Base-by-base conservation (phyloP, 495 filamentous ascomycete genomes). In the Penicilliopsis zonata region DNA sequence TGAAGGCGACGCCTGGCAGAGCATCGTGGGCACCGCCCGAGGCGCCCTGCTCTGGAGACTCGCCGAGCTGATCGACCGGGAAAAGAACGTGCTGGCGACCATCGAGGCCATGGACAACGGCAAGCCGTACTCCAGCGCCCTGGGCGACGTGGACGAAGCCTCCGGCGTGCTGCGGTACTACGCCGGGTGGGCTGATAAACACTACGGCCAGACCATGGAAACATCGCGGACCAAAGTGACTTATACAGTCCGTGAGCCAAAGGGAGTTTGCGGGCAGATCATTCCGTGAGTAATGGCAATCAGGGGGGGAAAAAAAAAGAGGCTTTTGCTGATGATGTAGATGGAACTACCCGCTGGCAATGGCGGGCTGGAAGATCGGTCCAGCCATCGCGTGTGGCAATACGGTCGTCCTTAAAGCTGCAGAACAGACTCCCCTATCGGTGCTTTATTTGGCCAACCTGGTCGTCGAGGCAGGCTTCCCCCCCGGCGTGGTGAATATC, bases 361-460 rank as follows among this genome's bases (percentile, higher is more conserved):
- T 93, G 85, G 81, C 82, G 3, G 79, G 83, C 5, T 93, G 86
- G 86, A 94, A 94, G 50, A 59, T 94, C 1, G 86, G 82, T 10
- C 83, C 83, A 6, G 83, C 84, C 12, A 64, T 90, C 17, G 77
- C 78, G 36, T 80, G 75, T 38, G 84, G 86, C 9, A 94, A 94
- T 50, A 87, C 82, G 1, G 54, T 93, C 28, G 76, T 94, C 3
- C 56, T 94, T 22, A 94, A 94, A 56, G 70, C 85, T 12, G 86
- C 86, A 1, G 86, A 94, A 55, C 86, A 94, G 53, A 90, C 86
- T 1, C 86, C 86, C 0, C 67, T 94, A 17, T 83, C 78, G n/a
- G 80, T 83, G 44, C 63, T 93, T 1, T 81, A 82, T 54, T 51
- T 93, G 9, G 86, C 75, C 3, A 72, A 72, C 17, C 67, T 93